Base-by-base conservation (phyloP, 805 yeast species). In the Jamesozyma lodderae region DNA sequence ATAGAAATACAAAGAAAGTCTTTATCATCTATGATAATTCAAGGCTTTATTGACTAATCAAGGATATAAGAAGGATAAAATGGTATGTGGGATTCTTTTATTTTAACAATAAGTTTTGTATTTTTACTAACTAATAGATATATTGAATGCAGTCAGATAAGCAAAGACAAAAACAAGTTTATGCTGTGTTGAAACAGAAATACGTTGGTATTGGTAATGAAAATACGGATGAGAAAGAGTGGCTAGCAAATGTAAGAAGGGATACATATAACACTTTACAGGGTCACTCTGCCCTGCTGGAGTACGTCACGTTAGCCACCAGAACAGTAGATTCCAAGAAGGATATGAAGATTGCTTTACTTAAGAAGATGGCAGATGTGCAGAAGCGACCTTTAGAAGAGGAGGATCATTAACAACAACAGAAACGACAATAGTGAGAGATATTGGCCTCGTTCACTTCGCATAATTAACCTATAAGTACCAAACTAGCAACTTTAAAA, bases 181-280 rank as follows among this genome's bases (percentile, higher is more conserved):
- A 67, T 52, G 75, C 73, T 34, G 70, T 66, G 23, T 64, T 75
- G 36, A 78, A 77, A 49, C 53, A 75, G 31, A 75, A 79, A 51
- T 77, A 81, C 52, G 64, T 80, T 17, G 95, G 94, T 1, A 57
- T 88, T 1, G 96, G 96, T 0, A 70, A 76, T 51, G 69, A 87
- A 8, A 78, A 76, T 37, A 86, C 94, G 0, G 66, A 80, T 0
- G 66, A 79, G 36, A 67, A 67, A 13, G 90, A 83, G 55, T 88
- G 90, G 75, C 50, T 79, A 43, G 59, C 70, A 5, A 83, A 81
- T 48, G 52, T 58, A 5, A 47, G 48, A 8, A 47, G 49, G 33
- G 64, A 60, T 39, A 52, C 60, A 4, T 57, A 55, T 37, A 41
- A 47, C 35, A 47, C 51, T 16, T 15, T 61, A 16, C 49, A 47